Base-by-base conservation (phyloP, 2,329 filamentous ascomycete genomes). In the Scedosporium boydii region DNA sequence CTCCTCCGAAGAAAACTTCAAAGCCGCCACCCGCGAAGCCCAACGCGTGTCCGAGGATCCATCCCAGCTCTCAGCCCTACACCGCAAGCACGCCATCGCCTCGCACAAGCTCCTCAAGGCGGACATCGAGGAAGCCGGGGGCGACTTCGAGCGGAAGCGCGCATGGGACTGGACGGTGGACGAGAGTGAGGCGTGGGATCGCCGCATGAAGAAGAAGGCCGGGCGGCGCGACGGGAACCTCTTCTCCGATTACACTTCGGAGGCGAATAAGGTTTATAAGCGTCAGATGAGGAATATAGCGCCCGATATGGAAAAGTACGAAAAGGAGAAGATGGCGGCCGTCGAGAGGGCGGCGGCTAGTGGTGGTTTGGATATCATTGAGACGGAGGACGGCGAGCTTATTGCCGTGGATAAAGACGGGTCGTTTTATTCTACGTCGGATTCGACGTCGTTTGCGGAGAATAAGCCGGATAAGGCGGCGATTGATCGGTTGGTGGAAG, bases 121-220 rank as follows among this genome's bases (percentile, higher is more conserved):
- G 3, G 92, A 97, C 69, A 87, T 92, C 1, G 90, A 93, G 73
- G 91, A 90, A 18, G 80, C 82, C 0, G 92, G 92, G 41, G 91
- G 90, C 62, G 95, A 98, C 74, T 99, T 98, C 71, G 95, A 99
- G 80, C 90, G 95, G 67, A 97, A 98, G 77, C 87, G 95, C 48
- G 95, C 95, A 1, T 99, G 95, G 95, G 95, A 98, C 77, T 99
- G 95, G 90, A 99, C 95, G 0, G 80, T 93, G 6, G 95, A 99
- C 66, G 95, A 99, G 77, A 90, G 87, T 68, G 95, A 97, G 77
- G 86, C 84, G 67, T 99, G 95, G 95, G 95, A 99, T 75, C 88
- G 88, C 77, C 87, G 93, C 38, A 78, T 96, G 73, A 90, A 88
- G 70, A 96, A 96, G 82, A 96, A 92, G 78, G 85, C 86, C 63